A percentile compares a stretch with the other conserved stretches of the same genome.
Conservation (phyloP, 768 basidiomycete species). For the Gloeostereum incarnatum region DNA sequence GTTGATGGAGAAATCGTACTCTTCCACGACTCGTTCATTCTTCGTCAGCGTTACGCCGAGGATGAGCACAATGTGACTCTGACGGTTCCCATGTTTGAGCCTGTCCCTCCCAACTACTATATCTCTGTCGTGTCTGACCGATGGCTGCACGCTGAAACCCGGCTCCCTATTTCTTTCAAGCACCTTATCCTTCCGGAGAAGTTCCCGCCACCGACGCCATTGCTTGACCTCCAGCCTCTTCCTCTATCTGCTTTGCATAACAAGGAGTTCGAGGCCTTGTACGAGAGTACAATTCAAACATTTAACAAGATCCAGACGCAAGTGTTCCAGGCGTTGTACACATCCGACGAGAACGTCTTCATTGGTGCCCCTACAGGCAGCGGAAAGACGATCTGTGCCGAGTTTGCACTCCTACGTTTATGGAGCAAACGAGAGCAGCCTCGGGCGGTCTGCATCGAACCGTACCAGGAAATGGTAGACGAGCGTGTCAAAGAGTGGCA, state of each 20-base stretch:
- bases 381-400: slow-evolving; percentile 96
- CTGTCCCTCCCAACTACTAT: slow-evolving; percentile 97
- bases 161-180: slow-evolving; percentile 94
- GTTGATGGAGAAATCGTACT: slow-evolving; percentile 96
- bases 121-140: slow-evolving; percentile 92
- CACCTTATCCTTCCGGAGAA: slow-evolving; percentile 96
- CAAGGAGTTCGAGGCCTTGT: slow-evolving; percentile 84
- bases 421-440: slow-evolving; percentile 77
- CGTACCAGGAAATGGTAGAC: slow-evolving; percentile 97
- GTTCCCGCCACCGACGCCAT: slow-evolving; percentile 86
- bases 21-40: slow-evolving; percentile 89
- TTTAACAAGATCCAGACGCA: slow-evolving; percentile 99
- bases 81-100: slow-evolving; percentile 94
- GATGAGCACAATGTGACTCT: slow-evolving; percentile 93
- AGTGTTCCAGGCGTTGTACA: slow-evolving; percentile 97
- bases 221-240: slow-evolving; percentile 87
- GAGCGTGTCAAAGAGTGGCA: slow-evolving; percentile 84
- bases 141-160: slow-evolving; percentile 93
- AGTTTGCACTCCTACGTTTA: slow-evolving; percentile 89
- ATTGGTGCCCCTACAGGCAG: slow-evolving; percentile 95
- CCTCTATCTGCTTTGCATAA: slow-evolving; percentile 91
- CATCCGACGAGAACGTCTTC: slow-evolving; percentile 93
- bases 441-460: slow-evolving; percentile 91
- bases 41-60: slow-evolving; percentile 86
- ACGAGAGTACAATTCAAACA: slow-evolving; percentile 65